Conservation (phyloP, 805 yeast species). For the Lipomyces lipofer region DNA sequence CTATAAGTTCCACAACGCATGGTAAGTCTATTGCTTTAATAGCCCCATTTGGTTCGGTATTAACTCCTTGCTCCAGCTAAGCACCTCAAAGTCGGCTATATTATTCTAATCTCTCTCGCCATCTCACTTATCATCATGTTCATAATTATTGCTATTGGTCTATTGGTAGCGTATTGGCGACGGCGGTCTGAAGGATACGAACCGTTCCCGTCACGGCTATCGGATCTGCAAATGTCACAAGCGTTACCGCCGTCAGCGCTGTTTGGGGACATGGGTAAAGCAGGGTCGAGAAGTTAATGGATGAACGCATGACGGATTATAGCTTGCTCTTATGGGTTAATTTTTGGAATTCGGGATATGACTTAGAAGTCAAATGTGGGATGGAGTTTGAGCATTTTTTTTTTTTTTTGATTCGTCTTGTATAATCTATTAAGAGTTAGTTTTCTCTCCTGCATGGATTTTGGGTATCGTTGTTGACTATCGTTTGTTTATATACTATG, state of each 20-base stretch:
- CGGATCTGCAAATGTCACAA: slow-evolving; percentile 15
- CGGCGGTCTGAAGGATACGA: slow-evolving; percentile 45
- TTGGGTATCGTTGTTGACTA: background rate
- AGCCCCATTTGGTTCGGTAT: background rate
- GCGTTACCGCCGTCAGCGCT: slow-evolving; percentile 14
- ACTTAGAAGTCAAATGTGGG: background rate
- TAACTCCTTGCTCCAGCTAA: slow-evolving; percentile 19
- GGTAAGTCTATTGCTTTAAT: background rate
- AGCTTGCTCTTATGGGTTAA: background rate
- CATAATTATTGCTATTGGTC: slow-evolving; percentile 46
- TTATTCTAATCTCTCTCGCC: slow-evolving; percentile 69
- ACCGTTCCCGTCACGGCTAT: slow-evolving; percentile 12
- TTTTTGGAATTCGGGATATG: background rate
- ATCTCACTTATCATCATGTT: slow-evolving; percentile 57
- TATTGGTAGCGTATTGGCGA: slow-evolving; percentile 44
- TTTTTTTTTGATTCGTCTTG: background rate
- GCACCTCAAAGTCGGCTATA: slow-evolving; percentile 55
- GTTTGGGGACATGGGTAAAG: slow-evolving; percentile 1
- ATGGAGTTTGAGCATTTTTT: background rate
- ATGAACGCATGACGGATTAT: too few relatives aligned
- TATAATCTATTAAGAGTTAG: background rate
- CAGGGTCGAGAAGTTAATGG: background rate
- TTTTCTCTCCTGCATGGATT: background rate
- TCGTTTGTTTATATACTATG: background rate
- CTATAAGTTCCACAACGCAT: background rate